phyloP scores from a whole-genome alignment of 2,329 filamentous ascomycete genomes.

The Canariomyces notabilis region DNA sequence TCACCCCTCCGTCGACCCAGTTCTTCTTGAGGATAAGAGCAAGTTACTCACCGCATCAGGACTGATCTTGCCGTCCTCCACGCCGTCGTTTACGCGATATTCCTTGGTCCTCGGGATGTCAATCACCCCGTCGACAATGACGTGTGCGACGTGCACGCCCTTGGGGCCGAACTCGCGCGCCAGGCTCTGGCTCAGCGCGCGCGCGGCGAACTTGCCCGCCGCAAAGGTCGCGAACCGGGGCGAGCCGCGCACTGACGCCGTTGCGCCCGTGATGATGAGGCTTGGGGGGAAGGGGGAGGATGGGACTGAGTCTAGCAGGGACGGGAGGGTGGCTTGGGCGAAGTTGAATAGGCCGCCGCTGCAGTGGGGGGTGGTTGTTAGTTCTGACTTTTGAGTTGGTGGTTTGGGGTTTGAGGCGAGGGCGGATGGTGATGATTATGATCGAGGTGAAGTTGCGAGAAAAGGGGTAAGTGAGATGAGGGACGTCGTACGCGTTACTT shows the following conservation, averaged over 20 bases:
- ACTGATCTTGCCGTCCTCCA: slow-evolving; percentile 59
- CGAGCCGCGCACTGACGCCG: slow-evolving; percentile 69
- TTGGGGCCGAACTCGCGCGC: slow-evolving; percentile 79
- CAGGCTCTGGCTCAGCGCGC: slow-evolving; percentile 68
- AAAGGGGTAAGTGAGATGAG: not conserved
- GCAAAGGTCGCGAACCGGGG: slow-evolving; percentile 68
- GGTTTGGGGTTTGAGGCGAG: no score
- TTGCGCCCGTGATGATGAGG: slow-evolving; percentile 82
- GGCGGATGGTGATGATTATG: not conserved
- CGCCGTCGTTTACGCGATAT: slow-evolving; percentile 39
- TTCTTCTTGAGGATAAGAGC: not conserved
- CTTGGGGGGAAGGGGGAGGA: slow-evolving; percentile 62
- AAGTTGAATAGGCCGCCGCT: slow-evolving; percentile 71
- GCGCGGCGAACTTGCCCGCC: slow-evolving; percentile 72
- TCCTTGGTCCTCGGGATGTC: slow-evolving; percentile 69
- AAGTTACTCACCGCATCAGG: slow-evolving; percentile 61
- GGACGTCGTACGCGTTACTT: slow-evolving; percentile 43
- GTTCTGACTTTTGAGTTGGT: no score
- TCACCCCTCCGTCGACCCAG: slow-evolving; percentile 1
- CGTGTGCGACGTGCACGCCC: slow-evolving; percentile 78
- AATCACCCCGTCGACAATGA: slow-evolving; percentile 80
- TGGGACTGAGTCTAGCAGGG: slow-evolving; percentile 58
- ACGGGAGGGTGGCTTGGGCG: slow-evolving; percentile 64
- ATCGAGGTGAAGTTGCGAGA: not conserved
- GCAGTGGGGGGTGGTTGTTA: no score